These are phyloP conservation scores for Sporothrix dimorphospora DNA, from an alignment of 2,329 filamentous ascomycete species.

Conservation along the genomic window DNA sequence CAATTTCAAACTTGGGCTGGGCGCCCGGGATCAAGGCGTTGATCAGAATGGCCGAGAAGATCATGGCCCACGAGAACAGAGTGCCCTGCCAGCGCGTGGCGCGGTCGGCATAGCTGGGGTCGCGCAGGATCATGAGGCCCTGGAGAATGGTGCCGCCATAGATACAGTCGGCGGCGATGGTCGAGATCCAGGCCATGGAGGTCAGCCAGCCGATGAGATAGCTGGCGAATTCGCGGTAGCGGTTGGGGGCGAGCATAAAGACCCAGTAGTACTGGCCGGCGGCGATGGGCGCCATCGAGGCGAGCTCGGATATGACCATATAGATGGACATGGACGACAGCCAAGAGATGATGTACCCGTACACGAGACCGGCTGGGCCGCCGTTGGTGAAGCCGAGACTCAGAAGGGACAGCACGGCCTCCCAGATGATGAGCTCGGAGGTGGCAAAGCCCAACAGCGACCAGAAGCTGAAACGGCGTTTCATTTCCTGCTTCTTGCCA, in stretches of 20 bases:
- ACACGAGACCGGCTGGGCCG: slow-evolving; percentile 56
- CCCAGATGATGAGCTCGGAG: slow-evolving; percentile 30
- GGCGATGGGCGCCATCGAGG: slow-evolving; percentile 52
- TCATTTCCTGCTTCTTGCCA: slow-evolving; percentile 31
- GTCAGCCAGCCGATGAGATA: slow-evolving; percentile 57
- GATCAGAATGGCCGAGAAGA: slow-evolving; percentile 51
- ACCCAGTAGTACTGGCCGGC: slow-evolving; percentile 66
- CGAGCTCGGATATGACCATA: slow-evolving; percentile 45
- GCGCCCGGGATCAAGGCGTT: slow-evolving; percentile 51
- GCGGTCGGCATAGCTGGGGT: slow-evolving; percentile 43
- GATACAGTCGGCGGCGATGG: slow-evolving; percentile 45
- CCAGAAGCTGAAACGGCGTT: slow-evolving; percentile 28
- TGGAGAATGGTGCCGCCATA: slow-evolving; percentile 52
- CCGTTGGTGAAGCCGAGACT: slow-evolving; percentile 50
- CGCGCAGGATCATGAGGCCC: slow-evolving; percentile 46
- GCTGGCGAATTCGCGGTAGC: slow-evolving; percentile 55
- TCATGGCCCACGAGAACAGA: slow-evolving; percentile 51
- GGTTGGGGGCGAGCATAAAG: slow-evolving; percentile 52
- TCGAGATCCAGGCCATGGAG: slow-evolving; percentile 50
- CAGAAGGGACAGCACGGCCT: slow-evolving; percentile 32
- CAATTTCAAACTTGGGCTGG: slow-evolving; percentile 54
- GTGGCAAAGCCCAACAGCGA: slow-evolving; percentile 29
- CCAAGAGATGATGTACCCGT: slow-evolving; percentile 53
- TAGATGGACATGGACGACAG: slow-evolving; percentile 49
- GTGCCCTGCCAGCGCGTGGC: slow-evolving; percentile 51